A percentile compares a stretch with the other conserved stretches of the same genome.
Conservation (phyloP, 192 early-diverging fungal species). For the Chytriomyces hyalinus region DNA sequence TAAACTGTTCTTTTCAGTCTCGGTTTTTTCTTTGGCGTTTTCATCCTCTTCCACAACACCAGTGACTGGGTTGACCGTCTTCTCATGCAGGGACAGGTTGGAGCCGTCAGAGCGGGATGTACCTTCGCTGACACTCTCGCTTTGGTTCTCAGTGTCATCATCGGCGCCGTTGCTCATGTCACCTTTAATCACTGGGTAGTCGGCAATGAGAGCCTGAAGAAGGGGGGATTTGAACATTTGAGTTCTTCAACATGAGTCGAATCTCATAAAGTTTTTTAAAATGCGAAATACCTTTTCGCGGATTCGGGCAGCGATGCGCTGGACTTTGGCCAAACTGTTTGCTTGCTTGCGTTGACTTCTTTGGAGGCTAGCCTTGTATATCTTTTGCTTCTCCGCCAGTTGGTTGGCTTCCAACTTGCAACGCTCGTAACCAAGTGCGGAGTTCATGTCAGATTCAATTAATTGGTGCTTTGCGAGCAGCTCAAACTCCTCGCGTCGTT, state of each 20-base stretch:
- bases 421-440: constrained; percentile 4
- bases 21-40: neutral
- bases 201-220: constrained; percentile 31
- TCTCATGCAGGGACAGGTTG: neutral
- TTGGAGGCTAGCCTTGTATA: neutral
- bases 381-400: constrained; percentile 32
- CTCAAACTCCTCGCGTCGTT: constrained; percentile 33
- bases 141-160: constrained; percentile 1
- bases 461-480: constrained; percentile 28
- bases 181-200: constrained; percentile 33
- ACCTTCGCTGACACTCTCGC: neutral
- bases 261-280: neutral
- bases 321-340: constrained; percentile 21
- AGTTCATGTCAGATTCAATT: constrained; percentile 16
- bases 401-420: constrained; percentile 20
- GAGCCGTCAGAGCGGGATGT: constrained; percentile 13
- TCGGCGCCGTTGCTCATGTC: constrained; percentile 3
- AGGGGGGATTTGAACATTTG: neutral
- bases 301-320: constrained; percentile 19
- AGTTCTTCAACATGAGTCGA: neutral
- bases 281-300: constrained; percentile 26
- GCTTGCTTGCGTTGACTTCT: constrained; percentile 18
- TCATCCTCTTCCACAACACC: neutral
- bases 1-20: constrained; percentile 17
- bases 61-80: neutral